Base-by-base conservation (phyloP, 306 rosid species). In the Abrus precatorius region DNA sequence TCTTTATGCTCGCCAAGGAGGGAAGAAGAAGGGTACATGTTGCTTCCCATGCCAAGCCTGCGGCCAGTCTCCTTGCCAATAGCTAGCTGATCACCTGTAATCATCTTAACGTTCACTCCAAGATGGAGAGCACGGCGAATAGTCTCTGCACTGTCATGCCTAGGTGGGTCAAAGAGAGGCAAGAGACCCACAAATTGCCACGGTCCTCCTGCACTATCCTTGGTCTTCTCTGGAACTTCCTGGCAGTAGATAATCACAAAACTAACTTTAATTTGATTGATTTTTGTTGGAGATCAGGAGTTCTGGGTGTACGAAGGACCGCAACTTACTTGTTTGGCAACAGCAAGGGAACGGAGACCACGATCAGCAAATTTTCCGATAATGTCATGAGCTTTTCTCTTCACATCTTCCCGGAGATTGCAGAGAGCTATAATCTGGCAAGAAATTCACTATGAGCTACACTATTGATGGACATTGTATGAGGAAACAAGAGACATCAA, bases 21-120 rank as follows among this genome's bases (percentile, higher is more conserved):
- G 49, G 95, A 81, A 77, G 97, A 90, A 82, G 97, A 92, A 69
- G 97, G 97, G 75, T 92, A 92, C 97, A 92, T 92, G 87, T 92
- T 92, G 12, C 91, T 90, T 69, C 97, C 97, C 97, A 92, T 92
- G 43, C 97, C 97, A 70, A 92, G 95, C 80, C 97, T 85, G 57
- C 95, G 97, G 45, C 88, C 97, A 0, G 97, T 90, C 82, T 92
- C 97, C 78, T 92, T 92, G 3, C 95, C 97, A 56, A 92, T 92
- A 29, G 97, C 95, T 1, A 92, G 87, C 77, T 92, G 97, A 59
- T 92, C 97, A 12, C 97, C 97, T 0, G 97, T 92, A 33, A 92
- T 92, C 97, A 92, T 92, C 90, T 92, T 92, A 44, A 92, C 97
- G 6, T 92, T 92, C 36, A 92, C 97, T 27, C 95, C 97, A 0